Base-by-base conservation (phyloP, 306 rosid species). In the Vicia faba region DNA sequence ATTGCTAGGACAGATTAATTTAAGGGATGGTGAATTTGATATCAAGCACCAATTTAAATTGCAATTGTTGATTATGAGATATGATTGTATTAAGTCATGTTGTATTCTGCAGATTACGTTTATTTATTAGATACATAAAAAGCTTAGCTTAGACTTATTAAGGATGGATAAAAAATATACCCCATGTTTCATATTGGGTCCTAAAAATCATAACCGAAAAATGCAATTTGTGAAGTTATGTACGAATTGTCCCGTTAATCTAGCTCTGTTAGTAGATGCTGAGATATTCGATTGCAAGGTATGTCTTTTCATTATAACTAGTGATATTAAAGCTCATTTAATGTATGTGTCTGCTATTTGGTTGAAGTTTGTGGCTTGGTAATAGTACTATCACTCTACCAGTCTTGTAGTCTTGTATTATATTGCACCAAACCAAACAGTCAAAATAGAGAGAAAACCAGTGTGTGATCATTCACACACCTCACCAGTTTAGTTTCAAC, bases 391-490 rank as follows among this genome's bases (percentile, higher is more conserved):
- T 23, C 1, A 14, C 44, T 7, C 33, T 23, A 44, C 50, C 19
- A n/a, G 50, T 45, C 50, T 45, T 14, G 19, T 14, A 20, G 23
- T 20, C 23, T 20, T 20, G 23, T 1, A 20, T 20, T 20, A 20
- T 2, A 45, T 5, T 29, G 23, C 43, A 77, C 45, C 55, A 16
- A 67, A 33, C 65, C 60, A 20, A 67, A 33, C 65, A 18, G 78
- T 81, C 50, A 63, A 63, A 31, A 5, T 20, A 25, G 28, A 25
- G 4, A 25, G 28, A 25, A 25, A 25, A 25, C 28, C 28, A 25
- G 28, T 3, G 3, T 25, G 28, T 20, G 28, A 25, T 25, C 28
- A 25, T 25, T 12, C 65, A 8, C 20, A 5, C 28, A 8, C 75
- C 28, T 36, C 19, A 5, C 29, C 23, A 0, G 41, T 29, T 65